Base-by-base conservation (phyloP, 805 yeast genomes). In the Peterozyma toletana region DNA sequence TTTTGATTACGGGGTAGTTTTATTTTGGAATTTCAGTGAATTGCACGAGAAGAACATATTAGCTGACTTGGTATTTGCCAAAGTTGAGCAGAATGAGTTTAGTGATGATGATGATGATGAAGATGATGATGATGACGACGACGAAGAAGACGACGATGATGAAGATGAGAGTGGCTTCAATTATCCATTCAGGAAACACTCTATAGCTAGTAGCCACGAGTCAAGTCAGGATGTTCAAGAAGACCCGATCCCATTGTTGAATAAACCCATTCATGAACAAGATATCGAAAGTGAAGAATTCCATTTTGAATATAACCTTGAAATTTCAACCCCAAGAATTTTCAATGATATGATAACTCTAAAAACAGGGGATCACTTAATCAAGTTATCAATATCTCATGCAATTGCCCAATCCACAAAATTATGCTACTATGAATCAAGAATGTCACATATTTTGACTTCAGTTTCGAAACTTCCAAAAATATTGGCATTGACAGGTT, bases 391-490 rank as follows among this genome's bases (percentile, higher is more conserved):
- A 5, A 78, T 93, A 77, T 86, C 97, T 1, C 96, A 93, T 62
- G 96, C 98, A 1, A 87, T 93, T 49, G 97, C 98, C 0, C 99
- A 93, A 62, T 87, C 95, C 50, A 90, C 97, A 1, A 93, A 90
- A 59, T 65, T 93, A 30, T 85, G 96, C 35, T 68, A 90, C 46
- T 93, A 91, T 63, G 99, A 93, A 61, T 85, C 95, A 35, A 72
- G 96, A 53, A 88, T 93, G 82, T 86, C 91, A 11, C 80, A 81
- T 33, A 81, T 85, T 46, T 70, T 93, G 56, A 83, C 80, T 47
- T 83, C 89, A 50, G 91, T 91, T 33, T 83, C 95, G n/a, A 82
- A 81, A 56, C 70, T 93, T 31, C 99, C 99, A 1, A 87, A 86
- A 55, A 77, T 90, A 46, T 65, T 93, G 42, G 98, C 99, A 0